These are phyloP conservation scores for Ulota crispa DNA, from an alignment of 225 moss, liverwort and hornwort species.

Conservation along the genomic window DNA sequence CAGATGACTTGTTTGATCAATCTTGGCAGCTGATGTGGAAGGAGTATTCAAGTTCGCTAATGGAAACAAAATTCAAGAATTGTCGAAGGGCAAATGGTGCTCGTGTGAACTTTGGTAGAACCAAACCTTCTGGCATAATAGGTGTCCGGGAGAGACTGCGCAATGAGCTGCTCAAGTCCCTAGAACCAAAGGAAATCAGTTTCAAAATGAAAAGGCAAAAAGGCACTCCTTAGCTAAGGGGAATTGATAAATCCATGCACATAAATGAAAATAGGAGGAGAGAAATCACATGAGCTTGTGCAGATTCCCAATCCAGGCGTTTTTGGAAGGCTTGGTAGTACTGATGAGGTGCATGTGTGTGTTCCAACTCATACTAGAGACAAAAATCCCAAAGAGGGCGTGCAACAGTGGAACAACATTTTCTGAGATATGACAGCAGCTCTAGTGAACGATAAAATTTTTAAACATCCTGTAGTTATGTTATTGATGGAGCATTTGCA, in stretches of 20 bases:
- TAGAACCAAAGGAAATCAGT: no score
- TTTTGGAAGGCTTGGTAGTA: fast-evolving
- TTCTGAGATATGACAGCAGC: fast-evolving
- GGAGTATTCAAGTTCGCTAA: not conserved
- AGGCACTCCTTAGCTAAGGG: no score
- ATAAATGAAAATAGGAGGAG: fast-evolving
- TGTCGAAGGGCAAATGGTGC: not conserved
- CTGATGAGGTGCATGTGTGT: no score
- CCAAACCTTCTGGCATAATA: not conserved
- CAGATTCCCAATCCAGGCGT: no score
- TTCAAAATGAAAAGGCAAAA: no score
- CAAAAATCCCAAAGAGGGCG: fast-evolving
- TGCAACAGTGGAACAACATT: no score
- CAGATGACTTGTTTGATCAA: not conserved
- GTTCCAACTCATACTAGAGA: fast-evolving
- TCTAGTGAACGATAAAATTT: no score
- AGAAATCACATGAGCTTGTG: no score
- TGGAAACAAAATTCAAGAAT: not conserved
- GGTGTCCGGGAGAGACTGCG: not conserved
- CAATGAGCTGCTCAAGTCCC: not conserved
- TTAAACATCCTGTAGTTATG: no score
- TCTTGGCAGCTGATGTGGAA: not conserved
- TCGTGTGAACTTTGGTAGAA: not conserved
- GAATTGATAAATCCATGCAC: no score
- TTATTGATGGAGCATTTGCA: no score